Conservation (phyloP, 2,329 filamentous ascomycete genomes). For the Aureobasidium zeae region DNA sequence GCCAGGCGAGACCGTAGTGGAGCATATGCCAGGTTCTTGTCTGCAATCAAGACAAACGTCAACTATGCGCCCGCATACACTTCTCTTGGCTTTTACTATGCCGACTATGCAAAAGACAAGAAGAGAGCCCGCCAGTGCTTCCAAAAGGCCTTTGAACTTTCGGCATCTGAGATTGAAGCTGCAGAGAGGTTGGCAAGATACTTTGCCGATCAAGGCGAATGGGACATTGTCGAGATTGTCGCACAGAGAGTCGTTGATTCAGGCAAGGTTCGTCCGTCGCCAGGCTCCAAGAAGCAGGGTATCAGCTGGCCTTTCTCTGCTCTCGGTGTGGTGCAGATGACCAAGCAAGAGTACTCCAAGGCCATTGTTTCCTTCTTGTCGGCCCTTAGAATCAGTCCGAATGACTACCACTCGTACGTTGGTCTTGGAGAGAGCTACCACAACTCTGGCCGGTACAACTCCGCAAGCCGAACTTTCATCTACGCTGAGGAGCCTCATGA, state of each 20-base stretch:
- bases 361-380: constrained; percentile 89
- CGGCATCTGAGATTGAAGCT: constrained; percentile 72
- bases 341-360: constrained; percentile 81
- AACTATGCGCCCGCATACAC: constrained; percentile 88
- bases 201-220: constrained; percentile 85
- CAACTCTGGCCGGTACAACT: constrained; percentile 83
- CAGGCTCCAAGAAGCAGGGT: constrained; percentile 85
- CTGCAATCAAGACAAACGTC: constrained; percentile 74
- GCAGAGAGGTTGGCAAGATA: constrained; percentile 77
- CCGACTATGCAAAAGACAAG: constrained; percentile 81
- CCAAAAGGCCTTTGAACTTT: constrained; percentile 91
- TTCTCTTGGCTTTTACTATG: constrained; percentile 80
- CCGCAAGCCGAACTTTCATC: constrained; percentile 83
- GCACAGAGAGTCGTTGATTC: constrained; percentile 86
- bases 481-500: constrained; percentile 72
- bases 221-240: constrained; percentile 92
- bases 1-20: constrained; percentile 72
- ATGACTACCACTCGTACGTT: constrained; percentile 92
- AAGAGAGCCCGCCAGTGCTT: constrained; percentile 85
- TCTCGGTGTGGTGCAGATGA: constrained; percentile 86
- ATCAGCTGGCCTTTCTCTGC: constrained; percentile 95
- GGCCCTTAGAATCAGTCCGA: constrained; percentile 70
- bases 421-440: constrained; percentile 97
- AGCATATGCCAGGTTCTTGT: constrained; percentile 75
- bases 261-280: constrained; percentile 81